Evolutionary conservation across 768 basidiomycete genomes (phyloP).

Genomic region (Lactarius vividus): DNA sequence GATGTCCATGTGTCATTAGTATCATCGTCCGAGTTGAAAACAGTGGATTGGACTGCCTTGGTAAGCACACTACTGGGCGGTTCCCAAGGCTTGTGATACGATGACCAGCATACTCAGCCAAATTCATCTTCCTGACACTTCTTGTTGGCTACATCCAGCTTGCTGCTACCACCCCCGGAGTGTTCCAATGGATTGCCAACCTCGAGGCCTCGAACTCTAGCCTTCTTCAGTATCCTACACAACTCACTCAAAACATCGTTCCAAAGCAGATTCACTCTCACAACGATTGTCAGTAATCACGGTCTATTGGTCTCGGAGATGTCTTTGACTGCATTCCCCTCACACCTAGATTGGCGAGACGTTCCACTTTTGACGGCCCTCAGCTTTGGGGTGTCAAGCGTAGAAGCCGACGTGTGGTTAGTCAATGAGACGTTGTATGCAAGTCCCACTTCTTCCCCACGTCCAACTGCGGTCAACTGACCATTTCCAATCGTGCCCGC

Average conservation of each 20-base stretch:
- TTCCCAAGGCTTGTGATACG: background rate
- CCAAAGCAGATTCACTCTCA: conserved; percentile 53
- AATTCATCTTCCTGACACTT: conserved; percentile 6
- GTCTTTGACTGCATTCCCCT: background rate
- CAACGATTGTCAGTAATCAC: conserved; percentile 45
- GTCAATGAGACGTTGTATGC: conserved; percentile 45
- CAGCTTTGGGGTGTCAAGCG: conserved; percentile 48
- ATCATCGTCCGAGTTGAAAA: background rate
- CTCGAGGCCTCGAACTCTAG: conserved; percentile 38
- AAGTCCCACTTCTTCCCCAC: conserved; percentile 22
- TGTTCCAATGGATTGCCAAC: conserved; percentile 25
- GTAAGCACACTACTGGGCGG: background rate
- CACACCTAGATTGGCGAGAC: conserved; percentile 47
- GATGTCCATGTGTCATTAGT: background rate
- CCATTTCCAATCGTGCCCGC: background rate
- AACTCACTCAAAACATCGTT: conserved; percentile 47
- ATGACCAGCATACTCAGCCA: conserved; percentile 3
- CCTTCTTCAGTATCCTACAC: conserved; percentile 44
- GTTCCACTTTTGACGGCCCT: conserved; percentile 49
- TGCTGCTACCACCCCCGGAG: conserved; percentile 3
- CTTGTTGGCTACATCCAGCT: conserved; percentile 10
- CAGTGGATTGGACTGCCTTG: background rate
- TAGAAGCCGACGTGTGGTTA: conserved; percentile 54
- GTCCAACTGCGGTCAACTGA: background rate
- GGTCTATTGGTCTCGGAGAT: background rate